Evolutionary conservation across 345 rosid genomes (phyloP).

Genomic region (Ceriops zippeliana): DNA sequence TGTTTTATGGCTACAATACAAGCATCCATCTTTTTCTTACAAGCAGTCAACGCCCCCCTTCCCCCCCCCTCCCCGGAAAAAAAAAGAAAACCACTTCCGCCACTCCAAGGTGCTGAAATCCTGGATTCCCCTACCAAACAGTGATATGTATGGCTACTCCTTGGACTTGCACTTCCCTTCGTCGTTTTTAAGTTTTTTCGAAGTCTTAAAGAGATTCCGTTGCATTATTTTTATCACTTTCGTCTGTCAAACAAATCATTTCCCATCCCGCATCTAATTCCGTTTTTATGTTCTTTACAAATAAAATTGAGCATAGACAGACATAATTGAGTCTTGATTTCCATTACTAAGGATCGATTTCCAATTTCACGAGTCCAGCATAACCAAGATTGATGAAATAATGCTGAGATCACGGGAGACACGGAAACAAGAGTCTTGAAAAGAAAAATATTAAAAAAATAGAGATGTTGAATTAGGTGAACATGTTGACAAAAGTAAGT

Average conservation of each 20-base stretch:
- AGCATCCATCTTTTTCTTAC: conserved; percentile 26
- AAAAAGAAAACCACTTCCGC: neutral
- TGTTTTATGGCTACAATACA: conserved; percentile 7
- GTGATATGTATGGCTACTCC: too few species aligned
- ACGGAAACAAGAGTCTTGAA: neutral
- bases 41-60: conserved; percentile 22
- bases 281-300: too few species aligned
- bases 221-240: too few species aligned
- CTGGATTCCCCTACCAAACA: conserved; percentile 3
- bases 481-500: conserved; percentile 1
- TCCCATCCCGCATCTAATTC: too few species aligned
- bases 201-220: too few species aligned
- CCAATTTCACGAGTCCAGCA: conserved; percentile 1
- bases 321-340: too few species aligned
- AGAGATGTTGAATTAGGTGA: conserved; percentile 17
- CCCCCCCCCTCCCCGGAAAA: conserved; percentile 1
- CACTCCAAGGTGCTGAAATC: conserved; percentile 15
- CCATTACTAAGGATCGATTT: too few species aligned
- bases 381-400: neutral
- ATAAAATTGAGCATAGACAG: too few species aligned
- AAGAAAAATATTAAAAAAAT: neutral
- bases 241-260: too few species aligned
- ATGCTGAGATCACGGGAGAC: conserved; percentile 24
- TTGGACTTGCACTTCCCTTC: too few species aligned
- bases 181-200: too few species aligned